These are phyloP conservation scores for Ceratocystis colombiana DNA, from an alignment of 2,329 filamentous ascomycete genomes.

Conservation along the genomic window DNA sequence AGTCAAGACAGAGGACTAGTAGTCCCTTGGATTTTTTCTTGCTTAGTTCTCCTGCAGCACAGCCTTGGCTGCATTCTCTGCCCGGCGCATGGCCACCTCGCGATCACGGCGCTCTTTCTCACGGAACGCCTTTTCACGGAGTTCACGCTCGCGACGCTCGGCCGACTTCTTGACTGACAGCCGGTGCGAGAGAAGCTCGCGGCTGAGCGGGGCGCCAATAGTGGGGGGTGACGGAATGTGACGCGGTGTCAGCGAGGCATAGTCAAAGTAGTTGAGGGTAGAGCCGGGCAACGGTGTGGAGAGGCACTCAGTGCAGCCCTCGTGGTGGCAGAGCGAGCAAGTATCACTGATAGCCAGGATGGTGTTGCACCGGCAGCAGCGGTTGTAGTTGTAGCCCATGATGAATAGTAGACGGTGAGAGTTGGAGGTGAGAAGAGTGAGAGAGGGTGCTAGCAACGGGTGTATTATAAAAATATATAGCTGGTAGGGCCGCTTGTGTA, in stretches of 20 bases:
- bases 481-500: background rate
- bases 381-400: constrained; percentile 35
- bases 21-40: background rate
- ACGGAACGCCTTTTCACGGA: constrained; percentile 17
- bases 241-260: constrained; percentile 18
- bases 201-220: background rate
- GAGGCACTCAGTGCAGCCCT: constrained; percentile 41
- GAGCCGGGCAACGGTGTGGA: constrained; percentile 21
- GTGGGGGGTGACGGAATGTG: constrained; percentile 10
- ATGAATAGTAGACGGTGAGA: background rate
- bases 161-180: constrained; percentile 13
- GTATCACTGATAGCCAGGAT: constrained; percentile 49
- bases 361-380: constrained; percentile 47
- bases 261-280: constrained; percentile 22
- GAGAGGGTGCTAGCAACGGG: background rate
- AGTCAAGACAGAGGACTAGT: background rate
- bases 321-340: constrained; percentile 43
- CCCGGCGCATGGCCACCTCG: constrained; percentile 19
- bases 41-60: background rate
- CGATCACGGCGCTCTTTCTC: constrained; percentile 18
- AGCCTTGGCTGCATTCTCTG: constrained; percentile 10
- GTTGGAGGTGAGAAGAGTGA: background rate
- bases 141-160: constrained; percentile 16
- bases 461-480: background rate
- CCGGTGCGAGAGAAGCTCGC: background rate